Evolutionary conservation across 1,284 basidiomycete species (phyloP), one percentile per base, ranked within the genome.

Genomic region (Moniliophthora roreri): DNA sequence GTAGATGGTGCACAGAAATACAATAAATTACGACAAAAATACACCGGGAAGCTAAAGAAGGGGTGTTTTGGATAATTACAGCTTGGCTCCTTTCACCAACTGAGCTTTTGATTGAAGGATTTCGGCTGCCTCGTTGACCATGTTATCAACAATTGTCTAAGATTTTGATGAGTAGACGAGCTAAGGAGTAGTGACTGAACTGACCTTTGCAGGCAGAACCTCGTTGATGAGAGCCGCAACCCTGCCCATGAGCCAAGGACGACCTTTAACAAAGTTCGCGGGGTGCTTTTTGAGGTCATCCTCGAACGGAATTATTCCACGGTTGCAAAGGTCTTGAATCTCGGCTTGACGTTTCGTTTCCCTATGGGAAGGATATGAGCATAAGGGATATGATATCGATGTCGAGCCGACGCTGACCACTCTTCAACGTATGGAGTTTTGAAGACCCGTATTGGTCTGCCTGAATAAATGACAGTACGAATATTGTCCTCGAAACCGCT

Each of bases 391-490:
- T 34, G 15, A 18, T 21, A 45, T 42, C 24, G 4, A 28, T 45
- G 45, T 49, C 4, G 11, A 37, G 32, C 23, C 16, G 16, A 21
- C 10, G 9, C 78, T 47, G 56, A 87, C 89, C 90, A 91, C 56
- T 87, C 80, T 34, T 85, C 84, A 55, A 94, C 80, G 66, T 93
- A 95, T 18, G 88, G 83, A 9, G 90, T 93, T 66, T 84, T 84
- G 60, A 84, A 75, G 21, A 95, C 89, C 39, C 93, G 84, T 60
- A 97, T 74, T 8, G 94, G 95, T 32, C 94, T 85, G 18, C 94
- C 94, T 50, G 88, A 90, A 74, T 85, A 95, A 63, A 95, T 95
- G 46, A 93, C 66, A 8, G 93, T 94, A 18, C 84, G 83, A 48
- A 86, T 75, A 9, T 84, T 85, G 66, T 91, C 91, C 51, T 87